phyloP scores from a whole-genome alignment of 2,329 filamentous ascomycete species.

The Grosmannia serpens region DNA sequence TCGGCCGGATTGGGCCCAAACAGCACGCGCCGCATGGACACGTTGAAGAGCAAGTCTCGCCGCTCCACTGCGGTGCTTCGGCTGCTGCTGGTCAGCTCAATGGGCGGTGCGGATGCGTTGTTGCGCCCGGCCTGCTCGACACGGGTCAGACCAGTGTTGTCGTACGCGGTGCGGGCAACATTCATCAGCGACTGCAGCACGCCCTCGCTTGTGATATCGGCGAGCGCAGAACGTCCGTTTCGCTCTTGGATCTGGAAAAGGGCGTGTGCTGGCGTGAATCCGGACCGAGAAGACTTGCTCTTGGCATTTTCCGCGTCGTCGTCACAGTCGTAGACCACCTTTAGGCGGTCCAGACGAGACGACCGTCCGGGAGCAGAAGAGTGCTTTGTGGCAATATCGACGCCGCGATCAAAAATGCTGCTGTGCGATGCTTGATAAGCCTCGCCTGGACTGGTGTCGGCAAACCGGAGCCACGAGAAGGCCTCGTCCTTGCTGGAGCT shows the following conservation, averaged over 20 bases:
- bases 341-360: conserved; percentile 49
- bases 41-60: conserved; percentile 67
- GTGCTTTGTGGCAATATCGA: conserved; percentile 33
- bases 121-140: conserved; percentile 75
- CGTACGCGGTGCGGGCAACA: conserved; percentile 55
- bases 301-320: conserved; percentile 24
- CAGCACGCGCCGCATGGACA: conserved; percentile 59
- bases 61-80: conserved; percentile 54
- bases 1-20: conserved; percentile 54
- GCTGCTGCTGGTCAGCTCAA: conserved; percentile 67
- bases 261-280: conserved; percentile 61
- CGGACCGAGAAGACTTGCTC: conserved; percentile 18
- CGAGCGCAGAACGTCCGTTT: conserved; percentile 52
- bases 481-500: conserved; percentile 49
- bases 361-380: conserved; percentile 20
- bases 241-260: conserved; percentile 72
- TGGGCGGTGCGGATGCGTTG: conserved; percentile 72
- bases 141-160: conserved; percentile 58
- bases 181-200: conserved; percentile 67
- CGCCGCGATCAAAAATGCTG: conserved; percentile 60
- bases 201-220: conserved; percentile 60
- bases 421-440: conserved; percentile 57
- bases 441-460: conserved; percentile 64
- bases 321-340: conserved; percentile 58
- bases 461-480: conserved; percentile 87